Conservation (phyloP, 805 yeast genomes). For the Candida sphagnicola region DNA sequence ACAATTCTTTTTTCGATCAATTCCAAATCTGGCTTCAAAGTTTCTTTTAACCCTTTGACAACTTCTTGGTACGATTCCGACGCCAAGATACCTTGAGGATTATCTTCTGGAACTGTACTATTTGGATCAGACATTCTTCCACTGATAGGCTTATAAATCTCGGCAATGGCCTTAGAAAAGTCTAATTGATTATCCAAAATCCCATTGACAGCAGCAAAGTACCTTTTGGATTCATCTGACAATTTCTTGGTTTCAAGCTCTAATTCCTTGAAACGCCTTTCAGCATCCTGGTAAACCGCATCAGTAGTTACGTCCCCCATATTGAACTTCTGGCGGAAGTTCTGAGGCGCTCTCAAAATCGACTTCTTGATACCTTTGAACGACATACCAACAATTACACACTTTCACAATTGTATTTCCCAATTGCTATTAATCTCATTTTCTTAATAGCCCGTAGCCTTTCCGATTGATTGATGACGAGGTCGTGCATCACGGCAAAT, state of each 20-base stretch:
- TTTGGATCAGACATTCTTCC: slow-evolving; percentile 91
- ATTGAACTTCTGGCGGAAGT: slow-evolving; percentile 82
- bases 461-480: not conserved
- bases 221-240: slow-evolving; percentile 85
- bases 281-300: slow-evolving; percentile 92
- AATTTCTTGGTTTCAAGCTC: slow-evolving; percentile 86
- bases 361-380: slow-evolving; percentile 85
- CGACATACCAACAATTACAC: slow-evolving; percentile 62
- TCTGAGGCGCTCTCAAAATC: slow-evolving; percentile 85
- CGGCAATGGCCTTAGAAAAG: slow-evolving; percentile 93
- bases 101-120: slow-evolving; percentile 82
- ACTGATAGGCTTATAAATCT: slow-evolving; percentile 91
- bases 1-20: slow-evolving; percentile 87
- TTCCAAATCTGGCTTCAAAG: slow-evolving; percentile 88
- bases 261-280: slow-evolving; percentile 89
- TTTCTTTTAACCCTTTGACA: slow-evolving; percentile 79
- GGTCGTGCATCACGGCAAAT: not conserved
- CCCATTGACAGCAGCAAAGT: slow-evolving; percentile 87
- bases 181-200: slow-evolving; percentile 93
- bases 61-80: slow-evolving; percentile 87
- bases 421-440: not conserved
- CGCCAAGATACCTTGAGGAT: slow-evolving; percentile 95
- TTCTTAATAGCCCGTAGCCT: too few species aligned
- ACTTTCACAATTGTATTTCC: too few species aligned
- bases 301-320: slow-evolving; percentile 67